Conservation (phyloP, 2,329 filamentous ascomycete species). For the Clarireedia hainanense region DNA sequence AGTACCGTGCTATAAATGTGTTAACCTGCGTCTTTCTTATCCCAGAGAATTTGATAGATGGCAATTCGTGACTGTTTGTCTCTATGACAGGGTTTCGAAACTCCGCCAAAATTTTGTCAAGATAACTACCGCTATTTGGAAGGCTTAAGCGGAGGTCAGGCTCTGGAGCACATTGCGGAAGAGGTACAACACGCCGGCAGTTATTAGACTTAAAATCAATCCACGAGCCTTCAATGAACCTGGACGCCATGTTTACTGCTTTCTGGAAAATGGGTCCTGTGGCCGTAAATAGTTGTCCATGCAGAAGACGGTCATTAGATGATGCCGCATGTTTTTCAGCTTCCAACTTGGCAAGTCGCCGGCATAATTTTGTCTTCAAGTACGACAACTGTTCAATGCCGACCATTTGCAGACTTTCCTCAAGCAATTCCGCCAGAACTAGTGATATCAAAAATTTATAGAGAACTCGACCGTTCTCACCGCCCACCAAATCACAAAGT, state of each 20-base stretch:
- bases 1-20: too few species aligned
- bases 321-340: slow-evolving; percentile 27
- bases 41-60: not conserved
- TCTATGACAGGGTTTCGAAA: not conserved
- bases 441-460: slow-evolving; percentile 52
- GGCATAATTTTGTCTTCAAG: slow-evolving; percentile 45
- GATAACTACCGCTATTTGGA: slow-evolving; percentile 33
- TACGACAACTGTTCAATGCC: slow-evolving; percentile 31
- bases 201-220: slow-evolving; percentile 31
- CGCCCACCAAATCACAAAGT: slow-evolving; percentile 34
- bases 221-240: slow-evolving; percentile 29
- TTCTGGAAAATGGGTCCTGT: slow-evolving; percentile 25
- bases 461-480: slow-evolving; percentile 35
- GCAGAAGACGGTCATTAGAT: slow-evolving; percentile 10
- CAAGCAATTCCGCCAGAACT: slow-evolving; percentile 39
- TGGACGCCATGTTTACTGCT: slow-evolving; percentile 16
- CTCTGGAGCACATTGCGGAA: slow-evolving; percentile 33
- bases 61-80: not conserved
- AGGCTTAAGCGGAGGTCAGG: slow-evolving; percentile 32
- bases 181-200: slow-evolving; percentile 32
- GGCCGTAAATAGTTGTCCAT: slow-evolving; percentile 25
- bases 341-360: slow-evolving; percentile 51
- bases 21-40: not conserved
- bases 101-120: slow-evolving; percentile 17
- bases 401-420: slow-evolving; percentile 27